Evolutionary conservation across 768 basidiomycete species (phyloP).

Genomic region (Trametes meyenii): DNA sequence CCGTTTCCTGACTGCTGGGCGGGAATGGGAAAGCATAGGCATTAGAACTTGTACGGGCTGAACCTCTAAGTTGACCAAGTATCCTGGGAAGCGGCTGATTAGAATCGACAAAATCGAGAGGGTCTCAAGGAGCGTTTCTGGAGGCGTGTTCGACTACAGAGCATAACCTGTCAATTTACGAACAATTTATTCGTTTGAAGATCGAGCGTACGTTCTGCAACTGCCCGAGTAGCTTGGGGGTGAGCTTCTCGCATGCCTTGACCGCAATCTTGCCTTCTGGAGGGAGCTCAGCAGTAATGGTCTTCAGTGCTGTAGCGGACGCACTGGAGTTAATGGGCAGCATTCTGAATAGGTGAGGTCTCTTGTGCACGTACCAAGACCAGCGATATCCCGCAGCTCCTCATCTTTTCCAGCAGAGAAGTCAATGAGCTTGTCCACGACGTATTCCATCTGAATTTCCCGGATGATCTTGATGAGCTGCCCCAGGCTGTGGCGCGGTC

Average conservation of each 20-base stretch:
- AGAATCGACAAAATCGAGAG: constrained; percentile 87
- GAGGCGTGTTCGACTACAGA: constrained; percentile 62
- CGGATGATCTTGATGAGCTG: constrained; percentile 89
- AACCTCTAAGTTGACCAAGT: constrained; percentile 59
- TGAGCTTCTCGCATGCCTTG: constrained; percentile 81
- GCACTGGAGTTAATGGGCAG: too few species aligned
- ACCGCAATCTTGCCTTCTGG: constrained; percentile 77
- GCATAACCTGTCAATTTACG: constrained; percentile 3
- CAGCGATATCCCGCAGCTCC: constrained; percentile 91
- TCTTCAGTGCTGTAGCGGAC: constrained; percentile 75
- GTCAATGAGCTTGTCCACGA: constrained; percentile 88
- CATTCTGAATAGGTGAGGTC: too few species aligned
- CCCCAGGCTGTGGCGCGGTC: constrained; percentile 60
- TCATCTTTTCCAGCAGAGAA: constrained; percentile 88
- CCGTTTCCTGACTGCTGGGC: constrained; percentile 90
- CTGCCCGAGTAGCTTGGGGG: constrained; percentile 80
- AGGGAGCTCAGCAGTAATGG: constrained; percentile 89
- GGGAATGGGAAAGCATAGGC: constrained; percentile 71
- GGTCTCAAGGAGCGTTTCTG: constrained; percentile 82
- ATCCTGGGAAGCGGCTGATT: constrained; percentile 78
- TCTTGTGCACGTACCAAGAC: constrained; percentile 66
- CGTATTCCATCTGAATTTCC: constrained; percentile 78
- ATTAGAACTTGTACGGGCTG: constrained; percentile 69
- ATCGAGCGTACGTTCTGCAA: constrained; percentile 63
- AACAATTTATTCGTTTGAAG: not conserved